Percentiles rank a stretch among this genome's conserved stretches.
Evolutionary conservation across 163 green algal species (phyloP).

Genomic region (Chlorella variabilis): DNA sequence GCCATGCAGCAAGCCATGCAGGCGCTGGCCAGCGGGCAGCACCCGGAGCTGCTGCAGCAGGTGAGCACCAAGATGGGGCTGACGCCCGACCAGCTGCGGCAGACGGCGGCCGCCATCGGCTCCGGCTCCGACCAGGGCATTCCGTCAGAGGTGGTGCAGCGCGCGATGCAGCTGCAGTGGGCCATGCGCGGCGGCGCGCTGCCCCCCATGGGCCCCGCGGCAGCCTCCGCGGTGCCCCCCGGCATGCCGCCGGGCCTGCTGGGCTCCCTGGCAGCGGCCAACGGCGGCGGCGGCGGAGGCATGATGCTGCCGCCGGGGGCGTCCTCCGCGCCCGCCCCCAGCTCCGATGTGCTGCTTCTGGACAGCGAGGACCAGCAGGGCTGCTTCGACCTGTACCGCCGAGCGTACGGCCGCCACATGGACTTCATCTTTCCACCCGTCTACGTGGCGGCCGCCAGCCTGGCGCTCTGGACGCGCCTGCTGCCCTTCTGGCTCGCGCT

Average conservation of each 20-base stretch:
- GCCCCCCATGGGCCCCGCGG: constrained; percentile 3
- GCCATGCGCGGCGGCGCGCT: neutral
- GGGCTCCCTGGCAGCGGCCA: neutral
- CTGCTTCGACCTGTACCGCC: constrained; percentile 28
- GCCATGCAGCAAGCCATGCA: constrained; percentile 30
- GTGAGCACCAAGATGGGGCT: constrained; percentile 30
- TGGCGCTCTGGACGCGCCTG: constrained; percentile 13
- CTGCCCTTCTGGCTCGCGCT: constrained; percentile 42
- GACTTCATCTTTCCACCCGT: constrained; percentile 37
- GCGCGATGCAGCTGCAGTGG: constrained; percentile 33
- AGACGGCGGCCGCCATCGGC: constrained; percentile 11
- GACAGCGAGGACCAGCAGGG: constrained; percentile 28
- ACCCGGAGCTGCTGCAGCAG: constrained; percentile 1
- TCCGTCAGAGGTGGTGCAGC: constrained; percentile 20
- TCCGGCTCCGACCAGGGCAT: neutral
- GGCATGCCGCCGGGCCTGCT: constrained; percentile 6
- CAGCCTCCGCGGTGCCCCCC: neutral
- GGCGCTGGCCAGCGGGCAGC: constrained; percentile 1
- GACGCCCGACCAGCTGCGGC: constrained; percentile 10
- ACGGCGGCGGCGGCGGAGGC: neutral
- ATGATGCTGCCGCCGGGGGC: neutral
- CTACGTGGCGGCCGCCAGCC: neutral
- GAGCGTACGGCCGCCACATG: constrained; percentile 27
- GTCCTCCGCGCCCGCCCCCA: neutral
- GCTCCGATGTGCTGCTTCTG: neutral